phyloP scores from a whole-genome alignment of 108 stramenopile genomes.

The Skeletonema tropicum region DNA sequence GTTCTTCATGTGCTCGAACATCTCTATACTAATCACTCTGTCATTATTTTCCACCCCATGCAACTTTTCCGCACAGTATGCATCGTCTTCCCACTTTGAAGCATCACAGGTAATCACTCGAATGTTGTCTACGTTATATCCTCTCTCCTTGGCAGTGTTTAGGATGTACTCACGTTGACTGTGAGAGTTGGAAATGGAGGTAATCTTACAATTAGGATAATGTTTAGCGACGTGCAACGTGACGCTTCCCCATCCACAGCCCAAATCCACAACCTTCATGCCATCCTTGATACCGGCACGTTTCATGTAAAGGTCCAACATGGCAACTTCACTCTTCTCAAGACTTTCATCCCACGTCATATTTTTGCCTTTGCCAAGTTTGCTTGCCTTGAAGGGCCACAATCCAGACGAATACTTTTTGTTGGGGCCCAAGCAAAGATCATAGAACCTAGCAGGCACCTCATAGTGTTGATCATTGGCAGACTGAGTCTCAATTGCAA shows the following conservation, averaged over 20 bases:
- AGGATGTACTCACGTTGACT: constrained; percentile 91
- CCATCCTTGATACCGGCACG: constrained; percentile 88
- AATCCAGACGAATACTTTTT: constrained; percentile 93
- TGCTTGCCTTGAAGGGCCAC: constrained; percentile 60
- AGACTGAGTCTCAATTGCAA: constrained; percentile 86
- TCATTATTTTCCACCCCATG: constrained; percentile 77
- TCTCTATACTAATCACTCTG: constrained; percentile 91
- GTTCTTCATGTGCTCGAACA: constrained; percentile 99
- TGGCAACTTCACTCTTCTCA: constrained; percentile 82
- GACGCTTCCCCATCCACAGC: constrained; percentile 97
- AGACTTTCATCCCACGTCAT: constrained; percentile 38
- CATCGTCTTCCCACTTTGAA: constrained; percentile 35
- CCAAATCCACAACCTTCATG: constrained; percentile 82
- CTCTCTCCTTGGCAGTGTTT: constrained; percentile 70
- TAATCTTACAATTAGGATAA: constrained; percentile 75
- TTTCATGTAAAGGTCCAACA: constrained; percentile 87
- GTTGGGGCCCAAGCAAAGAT: constrained; percentile 82
- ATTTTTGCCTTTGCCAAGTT: constrained; percentile 47
- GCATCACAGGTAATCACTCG: constrained; percentile 87
- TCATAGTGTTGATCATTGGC: constrained; percentile 99
- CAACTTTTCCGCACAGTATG: constrained; percentile 59
- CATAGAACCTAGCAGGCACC: constrained; percentile 93
- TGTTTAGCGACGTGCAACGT: constrained; percentile 70
- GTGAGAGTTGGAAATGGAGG: constrained; percentile 84
- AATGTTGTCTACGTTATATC: constrained; percentile 83